These are phyloP conservation scores for Mucuna pruriens DNA, from an alignment of 306 rosid species.

Conservation along the genomic window DNA sequence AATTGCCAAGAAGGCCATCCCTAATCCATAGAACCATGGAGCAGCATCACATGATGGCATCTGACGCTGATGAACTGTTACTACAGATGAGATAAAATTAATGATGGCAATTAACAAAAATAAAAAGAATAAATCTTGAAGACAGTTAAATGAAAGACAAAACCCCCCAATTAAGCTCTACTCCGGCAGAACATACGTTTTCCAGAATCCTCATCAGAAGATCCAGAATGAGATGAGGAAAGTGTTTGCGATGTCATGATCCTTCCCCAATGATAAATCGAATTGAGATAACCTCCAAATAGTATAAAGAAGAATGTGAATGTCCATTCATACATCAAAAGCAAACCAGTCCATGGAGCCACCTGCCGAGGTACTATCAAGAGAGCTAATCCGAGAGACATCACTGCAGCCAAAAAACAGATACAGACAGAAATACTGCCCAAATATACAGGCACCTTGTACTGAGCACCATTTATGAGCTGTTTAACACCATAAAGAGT, in stretches of 20 bases:
- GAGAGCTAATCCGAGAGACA: slow-evolving; percentile 68
- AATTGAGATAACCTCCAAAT: slow-evolving; percentile 79
- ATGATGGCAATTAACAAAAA: neutral
- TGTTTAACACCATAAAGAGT: slow-evolving; percentile 38
- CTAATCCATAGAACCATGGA: slow-evolving; percentile 48
- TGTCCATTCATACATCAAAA: slow-evolving; percentile 94
- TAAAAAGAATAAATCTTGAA: neutral
- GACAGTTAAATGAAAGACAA: slow-evolving; percentile 18
- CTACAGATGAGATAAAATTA: slow-evolving; percentile 29
- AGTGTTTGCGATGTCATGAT: slow-evolving; percentile 49
- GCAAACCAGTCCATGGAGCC: slow-evolving; percentile 94
- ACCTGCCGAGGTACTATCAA: slow-evolving; percentile 86
- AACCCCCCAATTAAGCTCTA: slow-evolving; percentile 14
- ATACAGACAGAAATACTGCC: slow-evolving; percentile 71
- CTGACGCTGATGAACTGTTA: slow-evolving; percentile 75
- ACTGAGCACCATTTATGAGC: slow-evolving; percentile 53
- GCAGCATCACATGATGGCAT: slow-evolving; percentile 45
- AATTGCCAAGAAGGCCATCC: slow-evolving; percentile 49
- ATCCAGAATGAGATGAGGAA: slow-evolving; percentile 53
- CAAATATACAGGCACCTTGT: slow-evolving; percentile 77
- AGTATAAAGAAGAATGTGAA: slow-evolving; percentile 72
- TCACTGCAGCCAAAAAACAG: slow-evolving; percentile 67
- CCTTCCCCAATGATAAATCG: slow-evolving; percentile 74
- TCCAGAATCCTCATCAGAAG: slow-evolving; percentile 66
- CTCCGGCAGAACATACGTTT: slow-evolving; percentile 61